These are phyloP conservation scores for Calonectria leucothoes DNA, from an alignment of 2,329 filamentous ascomycete species.

Conservation along the genomic window DNA sequence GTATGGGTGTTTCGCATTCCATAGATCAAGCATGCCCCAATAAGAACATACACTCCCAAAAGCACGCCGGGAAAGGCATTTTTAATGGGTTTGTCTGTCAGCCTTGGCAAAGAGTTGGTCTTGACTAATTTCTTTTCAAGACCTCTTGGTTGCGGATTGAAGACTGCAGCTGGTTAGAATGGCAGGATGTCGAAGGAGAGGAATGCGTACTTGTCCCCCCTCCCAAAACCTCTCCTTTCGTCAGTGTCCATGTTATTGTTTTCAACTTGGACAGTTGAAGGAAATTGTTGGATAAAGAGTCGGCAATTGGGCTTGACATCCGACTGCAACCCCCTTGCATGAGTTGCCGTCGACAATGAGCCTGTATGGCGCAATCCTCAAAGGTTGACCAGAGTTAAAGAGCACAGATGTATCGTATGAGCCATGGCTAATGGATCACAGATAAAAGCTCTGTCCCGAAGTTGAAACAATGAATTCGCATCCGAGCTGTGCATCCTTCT, in stretches of 20 bases:
- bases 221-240: too few species aligned
- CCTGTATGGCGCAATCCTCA: not conserved
- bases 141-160: not conserved
- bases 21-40: not conserved
- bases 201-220: not conserved
- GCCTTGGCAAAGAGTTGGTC: not conserved
- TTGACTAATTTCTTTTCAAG: not conserved
- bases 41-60: not conserved
- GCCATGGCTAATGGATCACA: conserved; percentile 48
- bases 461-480: conserved; percentile 82
- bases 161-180: not conserved
- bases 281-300: not conserved
- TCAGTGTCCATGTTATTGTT: not conserved
- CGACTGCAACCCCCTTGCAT: not conserved
- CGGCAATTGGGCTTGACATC: not conserved
- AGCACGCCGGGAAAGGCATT: not conserved
- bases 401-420: not conserved
- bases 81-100: not conserved
- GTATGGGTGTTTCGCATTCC: not conserved
- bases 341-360: not conserved
- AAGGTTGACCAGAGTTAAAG: not conserved
- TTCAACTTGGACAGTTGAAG: not conserved
- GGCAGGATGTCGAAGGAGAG: not conserved
- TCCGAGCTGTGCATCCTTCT: conserved; percentile 74
- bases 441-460: conserved; percentile 69